A percentile compares a stretch with the other conserved stretches of the same genome.
phyloP scores from a whole-genome alignment of 768 basidiomycete genomes.

The Psilocybe cyanescens region DNA sequence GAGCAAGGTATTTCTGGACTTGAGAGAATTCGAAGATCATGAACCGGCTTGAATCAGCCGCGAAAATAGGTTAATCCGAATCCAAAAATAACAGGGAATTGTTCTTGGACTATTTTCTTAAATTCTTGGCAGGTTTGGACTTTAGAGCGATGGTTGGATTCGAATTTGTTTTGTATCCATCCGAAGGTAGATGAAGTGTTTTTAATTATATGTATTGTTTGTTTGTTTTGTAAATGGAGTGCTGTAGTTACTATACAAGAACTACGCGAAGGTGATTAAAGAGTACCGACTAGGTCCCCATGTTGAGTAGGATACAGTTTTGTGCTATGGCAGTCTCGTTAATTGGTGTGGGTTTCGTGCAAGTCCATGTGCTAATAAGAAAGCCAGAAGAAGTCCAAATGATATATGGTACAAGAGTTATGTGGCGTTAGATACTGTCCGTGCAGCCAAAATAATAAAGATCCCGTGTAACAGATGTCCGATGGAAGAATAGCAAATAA shows the following conservation, averaged over 20 bases:
- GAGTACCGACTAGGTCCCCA: not conserved
- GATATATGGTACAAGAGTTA: not conserved
- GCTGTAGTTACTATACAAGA: too few species aligned
- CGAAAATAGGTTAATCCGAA: too few species aligned
- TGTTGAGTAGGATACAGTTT: not conserved
- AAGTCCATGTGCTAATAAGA: not conserved
- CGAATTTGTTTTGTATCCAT: too few species aligned
- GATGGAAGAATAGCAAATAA: not conserved
- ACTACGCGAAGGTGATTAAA: not conserved
- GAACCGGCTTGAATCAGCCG: too few species aligned
- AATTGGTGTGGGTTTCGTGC: not conserved
- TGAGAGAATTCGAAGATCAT: not conserved
- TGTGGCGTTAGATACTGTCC: conserved; percentile 1
- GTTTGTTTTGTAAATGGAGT: too few species aligned
- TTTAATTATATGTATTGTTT: too few species aligned
- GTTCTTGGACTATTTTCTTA: too few species aligned
- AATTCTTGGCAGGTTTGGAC: too few species aligned
- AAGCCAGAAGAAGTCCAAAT: not conserved
- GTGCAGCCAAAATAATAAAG: not conserved
- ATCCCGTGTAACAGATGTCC: conserved; percentile 1
- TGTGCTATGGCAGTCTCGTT: not conserved
- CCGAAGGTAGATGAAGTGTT: too few species aligned
- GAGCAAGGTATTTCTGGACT: not conserved
- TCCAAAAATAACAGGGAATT: too few species aligned
- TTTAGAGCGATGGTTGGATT: too few species aligned